A percentile compares a stretch with the other conserved stretches of the same genome.
Evolutionary conservation across 2,329 filamentous ascomycete genomes (phyloP).

Genomic region (Pseudogymnoascus sp.): DNA sequence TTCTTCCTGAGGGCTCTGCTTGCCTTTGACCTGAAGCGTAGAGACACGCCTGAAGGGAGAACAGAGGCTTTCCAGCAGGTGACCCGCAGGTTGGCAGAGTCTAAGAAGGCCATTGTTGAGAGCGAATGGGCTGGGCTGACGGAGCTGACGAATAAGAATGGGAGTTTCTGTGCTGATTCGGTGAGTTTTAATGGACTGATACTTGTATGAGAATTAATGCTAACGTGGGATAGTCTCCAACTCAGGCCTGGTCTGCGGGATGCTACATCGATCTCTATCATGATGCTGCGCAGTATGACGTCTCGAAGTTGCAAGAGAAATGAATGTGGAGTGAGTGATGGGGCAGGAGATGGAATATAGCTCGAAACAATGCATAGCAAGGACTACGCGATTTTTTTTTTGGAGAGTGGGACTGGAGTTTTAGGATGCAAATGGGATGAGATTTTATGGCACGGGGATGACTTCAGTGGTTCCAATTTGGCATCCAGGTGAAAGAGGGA

Average conservation of each 20-base stretch:
- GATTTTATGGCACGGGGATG: background rate
- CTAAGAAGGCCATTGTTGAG: conserved; percentile 74
- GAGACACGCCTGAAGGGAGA: conserved; percentile 57
- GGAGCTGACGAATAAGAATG: conserved; percentile 87
- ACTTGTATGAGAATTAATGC: conserved; percentile 17
- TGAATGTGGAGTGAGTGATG: conserved; percentile 4
- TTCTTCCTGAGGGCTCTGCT: conserved; percentile 90
- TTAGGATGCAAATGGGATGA: background rate
- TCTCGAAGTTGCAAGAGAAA: conserved; percentile 4
- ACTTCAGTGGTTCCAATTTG: background rate
- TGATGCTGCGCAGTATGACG: conserved; percentile 56
- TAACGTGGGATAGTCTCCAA: conserved; percentile 62
- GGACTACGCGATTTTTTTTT: background rate
- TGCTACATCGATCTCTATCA: conserved; percentile 95
- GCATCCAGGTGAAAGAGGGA: background rate
- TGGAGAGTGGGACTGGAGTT: background rate
- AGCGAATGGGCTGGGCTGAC: conserved; percentile 85
- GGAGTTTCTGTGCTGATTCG: conserved; percentile 78
- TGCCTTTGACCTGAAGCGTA: conserved; percentile 76
- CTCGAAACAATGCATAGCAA: background rate
- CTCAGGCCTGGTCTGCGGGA: conserved; percentile 91
- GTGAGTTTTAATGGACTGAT: conserved; percentile 45
- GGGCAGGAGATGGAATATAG: background rate
- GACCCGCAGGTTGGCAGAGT: conserved; percentile 71
- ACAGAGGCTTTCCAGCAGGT: conserved; percentile 94